Evolutionary conservation across 768 basidiomycete species (phyloP), one percentile per base, ranked within the genome.

Genomic region (Mycena galericulata): DNA sequence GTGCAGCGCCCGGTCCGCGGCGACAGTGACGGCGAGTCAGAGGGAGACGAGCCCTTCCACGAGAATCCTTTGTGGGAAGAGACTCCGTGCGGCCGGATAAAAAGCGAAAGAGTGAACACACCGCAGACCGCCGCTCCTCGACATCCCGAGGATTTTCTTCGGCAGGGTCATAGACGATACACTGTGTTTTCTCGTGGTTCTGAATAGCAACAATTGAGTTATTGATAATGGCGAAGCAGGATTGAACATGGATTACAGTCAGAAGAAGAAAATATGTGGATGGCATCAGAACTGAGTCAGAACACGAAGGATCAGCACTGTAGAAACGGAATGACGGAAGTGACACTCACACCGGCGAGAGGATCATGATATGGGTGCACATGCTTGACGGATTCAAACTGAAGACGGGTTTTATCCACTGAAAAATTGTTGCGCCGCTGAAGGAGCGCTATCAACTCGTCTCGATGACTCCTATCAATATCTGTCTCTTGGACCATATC

Each of bases 291-390:
- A 41, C 57, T 58, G 29, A 32, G 57, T 40, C 57, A 45, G 57
- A 46, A 18, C 55, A 43, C 40, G 38, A 41, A 57, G 26, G 29
- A 45, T 58, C 22, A 58, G 43, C 29, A 30, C 20, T 14, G 54
- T 38, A 26, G 57, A 22, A 58, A 58, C 29, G 18, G 43, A 58
- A 24, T 24, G 57, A 58, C 20, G 22, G 38, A 1, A 30, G 26
- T 29, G 24, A 45, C 34, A 45, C 57, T 5, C 22, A 58, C 57
- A 9, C 34, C 29, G 36, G 34, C 40, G 27, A 58, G 57, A 29
- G 57, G 57, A 60, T 60, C 58, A 7, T 43, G 58, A 26, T 47
- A 60, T 47, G 58, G 58, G 46, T 60, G 58, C 20, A 60, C 22
- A 34, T 49, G 43, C 58, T 60, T 60, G 45, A 60, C 34, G 46